Base-by-base conservation (phyloP, 1,284 basidiomycete genomes). In the Apiotrichum laibachii region DNA sequence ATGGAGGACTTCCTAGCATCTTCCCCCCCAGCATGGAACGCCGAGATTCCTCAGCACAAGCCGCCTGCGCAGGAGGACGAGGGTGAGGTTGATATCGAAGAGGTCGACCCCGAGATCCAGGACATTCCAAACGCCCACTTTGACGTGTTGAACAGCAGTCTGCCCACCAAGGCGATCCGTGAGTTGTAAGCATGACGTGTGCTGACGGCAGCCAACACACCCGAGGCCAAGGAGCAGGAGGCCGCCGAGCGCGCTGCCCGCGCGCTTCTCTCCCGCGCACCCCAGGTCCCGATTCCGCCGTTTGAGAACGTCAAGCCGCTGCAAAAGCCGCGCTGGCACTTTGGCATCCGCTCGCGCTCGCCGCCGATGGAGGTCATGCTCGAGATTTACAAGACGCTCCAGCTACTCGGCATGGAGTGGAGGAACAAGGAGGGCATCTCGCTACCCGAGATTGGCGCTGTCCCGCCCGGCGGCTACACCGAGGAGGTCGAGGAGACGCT, bases 321-420 rank as follows among this genome's bases (percentile, higher is more conserved):
- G 34, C 71, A 75, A 44, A 78, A 79, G 62, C 89, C 88, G 15
- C 88, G 88, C 72, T 99, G 96, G 96, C 96, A 99, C 77, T 99
- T 98, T 73, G 95, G 96, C 7, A 99, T 99, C 47, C 85, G 95
- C 40, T 93, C 90, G 66, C 84, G 93, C 57, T 92, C 89, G 60
- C 92, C 93, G 47, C 95, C 95, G 21, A 96, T 98, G 92, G 95
- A 98, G 77, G 95, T 99, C 47, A 97, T 99, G 94, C 81, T 97
- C 26, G 95, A 98, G 82, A 96, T 99, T 58, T 99, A 99, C 80
- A 83, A 91, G 62, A 96, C 94, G 55, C 80, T 99, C 57, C 89
- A 90, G 78, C 82, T 86, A 57, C 81, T 99, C n/a, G 91, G 90
- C 19, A 97, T 99, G 92, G 92, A 99, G 77, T 99, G 95, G 94